Conservation (phyloP, 768 basidiomycete species). For the Hortiboletus campestris region DNA sequence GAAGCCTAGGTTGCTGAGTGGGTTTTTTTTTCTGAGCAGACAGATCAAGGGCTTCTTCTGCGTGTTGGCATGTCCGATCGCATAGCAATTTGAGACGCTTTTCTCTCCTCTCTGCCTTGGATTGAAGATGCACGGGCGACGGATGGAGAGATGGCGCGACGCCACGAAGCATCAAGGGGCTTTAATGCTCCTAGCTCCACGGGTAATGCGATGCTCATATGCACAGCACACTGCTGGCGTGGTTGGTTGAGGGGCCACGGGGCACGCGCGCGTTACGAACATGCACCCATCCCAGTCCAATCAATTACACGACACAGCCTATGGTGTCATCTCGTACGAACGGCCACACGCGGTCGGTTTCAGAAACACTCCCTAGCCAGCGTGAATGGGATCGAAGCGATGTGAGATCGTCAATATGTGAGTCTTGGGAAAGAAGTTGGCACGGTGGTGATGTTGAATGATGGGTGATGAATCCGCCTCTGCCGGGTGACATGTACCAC, state of each 20-base stretch:
- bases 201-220: background rate
- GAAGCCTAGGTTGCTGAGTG: background rate
- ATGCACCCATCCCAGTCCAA: background rate
- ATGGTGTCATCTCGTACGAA: background rate
- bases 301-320: background rate
- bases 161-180: background rate
- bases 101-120: background rate
- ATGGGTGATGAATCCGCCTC: no score
- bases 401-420: no score
- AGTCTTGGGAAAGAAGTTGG: no score
- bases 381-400: background rate
- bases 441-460: no score
- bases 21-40: no score
- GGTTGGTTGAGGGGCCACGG: background rate
- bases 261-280: background rate
- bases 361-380: background rate
- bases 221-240: background rate
- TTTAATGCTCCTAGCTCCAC: background rate
- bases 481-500: no score
- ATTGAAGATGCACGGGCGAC: background rate
- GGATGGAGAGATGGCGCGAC: background rate
- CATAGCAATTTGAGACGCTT: background rate
- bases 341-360: background rate
- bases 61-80: background rate
- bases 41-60: no score